Evolutionary conservation across 441 rosid species (phyloP), one percentile per base, ranked within the genome.

Genomic region (Kokia cookei): DNA sequence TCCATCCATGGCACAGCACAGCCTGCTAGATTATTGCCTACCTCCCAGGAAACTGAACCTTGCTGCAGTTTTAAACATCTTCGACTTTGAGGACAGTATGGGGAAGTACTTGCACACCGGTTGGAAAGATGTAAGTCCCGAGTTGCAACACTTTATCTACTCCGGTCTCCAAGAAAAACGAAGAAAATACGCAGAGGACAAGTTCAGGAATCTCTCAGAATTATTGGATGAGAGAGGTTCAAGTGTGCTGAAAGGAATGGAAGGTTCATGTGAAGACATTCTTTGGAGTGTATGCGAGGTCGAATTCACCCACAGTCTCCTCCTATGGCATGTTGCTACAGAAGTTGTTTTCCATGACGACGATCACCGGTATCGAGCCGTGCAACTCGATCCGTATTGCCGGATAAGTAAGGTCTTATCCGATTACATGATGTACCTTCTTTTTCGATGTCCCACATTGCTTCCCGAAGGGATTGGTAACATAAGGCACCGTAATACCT

Each of bases 1-100:
- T 7, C 29, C 3, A 17, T 50, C 29, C 11, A 71, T 77, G 17
- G 73, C 73, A 13, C 73, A 77, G 2, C 66, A 64, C 53, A 77
- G 45, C 65, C 58, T 80, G 2, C 60, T 77, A 19, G 58, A 27
- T 2, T 42, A 2, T 58, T 74, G 70, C 65, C 7, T 65, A 5
- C 61, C 17, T 9, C 6, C 32, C 27, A 40, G 27, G 8, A 54
- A 27, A n/a, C 50, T 8, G 4, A 17, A 22, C 4, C 9, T 54
- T 11, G 37, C 27, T 17, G 4, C 14, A 9, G 43, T 27, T 42
- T 13, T 15, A 7, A 24, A 4, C 22, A 15, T 19, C 1, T 17
- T 63, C 3, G 15, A 19, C 50, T 9, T 22, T 1, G 63, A 10
- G 47, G 22, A 59, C 22, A 0, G 0, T 0, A 14, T 57, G 29